These are phyloP conservation scores for Fusarium gaditjirri DNA, from an alignment of 2,329 filamentous ascomycete species.

Conservation along the genomic window DNA sequence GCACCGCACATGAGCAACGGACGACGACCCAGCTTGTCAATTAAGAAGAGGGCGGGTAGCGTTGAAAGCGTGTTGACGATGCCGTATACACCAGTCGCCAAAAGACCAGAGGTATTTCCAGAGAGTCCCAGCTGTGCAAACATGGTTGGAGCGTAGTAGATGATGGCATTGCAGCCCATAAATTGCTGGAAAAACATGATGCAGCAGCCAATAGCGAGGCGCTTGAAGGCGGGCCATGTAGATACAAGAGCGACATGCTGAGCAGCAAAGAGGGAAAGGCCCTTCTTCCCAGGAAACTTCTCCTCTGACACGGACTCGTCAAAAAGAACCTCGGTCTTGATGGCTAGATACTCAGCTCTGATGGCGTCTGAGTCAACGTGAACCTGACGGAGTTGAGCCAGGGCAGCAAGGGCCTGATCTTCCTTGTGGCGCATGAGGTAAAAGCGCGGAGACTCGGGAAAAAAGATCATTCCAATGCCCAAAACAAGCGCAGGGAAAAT, in stretches of 20 bases:
- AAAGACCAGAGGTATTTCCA: constrained; percentile 56
- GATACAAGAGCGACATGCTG: background rate
- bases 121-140: constrained; percentile 50
- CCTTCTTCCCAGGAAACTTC: constrained; percentile 46
- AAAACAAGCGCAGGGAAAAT: constrained; percentile 44
- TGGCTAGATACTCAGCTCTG: constrained; percentile 40
- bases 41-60: constrained; percentile 58
- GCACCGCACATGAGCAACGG: constrained; percentile 72
- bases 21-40: constrained; percentile 68
- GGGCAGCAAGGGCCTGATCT: constrained; percentile 34
- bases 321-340: constrained; percentile 41
- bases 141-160: constrained; percentile 66
- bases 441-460: constrained; percentile 45
- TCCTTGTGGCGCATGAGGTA: constrained; percentile 40
- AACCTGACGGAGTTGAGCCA: constrained; percentile 38
- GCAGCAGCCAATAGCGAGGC: constrained; percentile 57
- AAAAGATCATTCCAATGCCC: constrained; percentile 38
- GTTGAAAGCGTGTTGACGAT: constrained; percentile 63
- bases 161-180: constrained; percentile 54
- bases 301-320: constrained; percentile 43
- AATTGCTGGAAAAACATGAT: constrained; percentile 67
- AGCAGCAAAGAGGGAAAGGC: constrained; percentile 49
- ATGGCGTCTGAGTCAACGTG: constrained; percentile 34
- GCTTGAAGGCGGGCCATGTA: constrained; percentile 55
- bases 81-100: constrained; percentile 68